phyloP scores from a whole-genome alignment of 2,329 filamentous ascomycete genomes.

The Ceratocystiopsis brevicomis region DNA sequence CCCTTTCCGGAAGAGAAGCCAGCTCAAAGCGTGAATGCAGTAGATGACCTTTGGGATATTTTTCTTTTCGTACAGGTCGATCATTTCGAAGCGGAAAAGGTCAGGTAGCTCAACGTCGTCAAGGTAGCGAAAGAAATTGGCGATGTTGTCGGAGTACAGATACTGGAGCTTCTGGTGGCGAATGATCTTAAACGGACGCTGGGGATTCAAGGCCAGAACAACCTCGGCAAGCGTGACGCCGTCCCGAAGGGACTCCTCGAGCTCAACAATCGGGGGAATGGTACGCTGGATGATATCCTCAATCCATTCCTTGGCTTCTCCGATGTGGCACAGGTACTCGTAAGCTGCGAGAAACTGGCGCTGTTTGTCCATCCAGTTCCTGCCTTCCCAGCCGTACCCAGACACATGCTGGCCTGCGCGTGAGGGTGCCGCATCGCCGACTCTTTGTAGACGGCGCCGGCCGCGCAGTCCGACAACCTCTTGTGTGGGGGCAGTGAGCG shows the following conservation, averaged over 20 bases:
- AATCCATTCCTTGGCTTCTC: conserved; percentile 98
- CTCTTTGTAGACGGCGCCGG: conserved; percentile 61
- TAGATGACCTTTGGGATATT: conserved; percentile 99
- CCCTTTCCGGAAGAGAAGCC: conserved; percentile 88
- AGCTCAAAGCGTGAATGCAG: conserved; percentile 92
- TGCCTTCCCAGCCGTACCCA: conserved; percentile 55
- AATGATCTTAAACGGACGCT: conserved; percentile 64
- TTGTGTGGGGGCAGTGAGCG: conserved; percentile 56
- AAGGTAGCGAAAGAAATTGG: conserved; percentile 84
- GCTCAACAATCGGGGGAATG: conserved; percentile 78
- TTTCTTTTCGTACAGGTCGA: conserved; percentile 98
- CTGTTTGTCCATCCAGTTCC: conserved; percentile 98
- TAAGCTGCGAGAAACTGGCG: conserved; percentile 92
- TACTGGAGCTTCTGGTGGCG: conserved; percentile 70
- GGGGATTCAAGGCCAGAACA: conserved; percentile 71
- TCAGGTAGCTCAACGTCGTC: conserved; percentile 85
- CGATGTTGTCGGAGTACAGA: conserved; percentile 94
- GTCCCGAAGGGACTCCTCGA: conserved; percentile 82
- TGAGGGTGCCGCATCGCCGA: conserved; percentile 31
- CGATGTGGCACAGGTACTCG: conserved; percentile 96
- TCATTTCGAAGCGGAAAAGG: conserved; percentile 88
- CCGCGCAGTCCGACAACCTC: conserved; percentile 80
- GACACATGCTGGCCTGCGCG: conserved; percentile 24
- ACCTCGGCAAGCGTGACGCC: conserved; percentile 90
- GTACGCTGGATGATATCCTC: conserved; percentile 70